These are phyloP conservation scores for Ustilaginoidea virens DNA, from an alignment of 2,329 filamentous ascomycete genomes.

Conservation along the genomic window DNA sequence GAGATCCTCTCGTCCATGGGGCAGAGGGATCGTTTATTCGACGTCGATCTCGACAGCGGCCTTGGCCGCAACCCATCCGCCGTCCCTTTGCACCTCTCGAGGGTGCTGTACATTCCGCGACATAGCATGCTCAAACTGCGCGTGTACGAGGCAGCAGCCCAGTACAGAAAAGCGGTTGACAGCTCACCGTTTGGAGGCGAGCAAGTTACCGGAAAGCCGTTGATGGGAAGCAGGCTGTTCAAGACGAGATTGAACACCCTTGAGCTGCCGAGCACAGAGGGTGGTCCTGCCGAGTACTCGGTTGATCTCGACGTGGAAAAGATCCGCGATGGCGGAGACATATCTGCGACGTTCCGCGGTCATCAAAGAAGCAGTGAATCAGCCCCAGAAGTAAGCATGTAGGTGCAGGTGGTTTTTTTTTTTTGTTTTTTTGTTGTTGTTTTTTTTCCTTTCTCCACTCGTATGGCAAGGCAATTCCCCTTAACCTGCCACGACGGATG, in stretches of 20 bases:
- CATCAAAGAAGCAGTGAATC: neutral
- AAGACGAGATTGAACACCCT: constrained; percentile 3
- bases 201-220: neutral
- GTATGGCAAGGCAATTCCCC: no score
- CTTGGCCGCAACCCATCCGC: constrained; percentile 3
- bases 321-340: constrained; percentile 1
- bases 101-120: constrained; percentile 3
- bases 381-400: neutral
- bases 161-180: constrained; percentile 1
- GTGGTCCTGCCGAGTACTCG: no score
- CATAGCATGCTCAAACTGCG: constrained; percentile 2
- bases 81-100: constrained; percentile 2
- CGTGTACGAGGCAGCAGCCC: constrained; percentile 1
- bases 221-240: constrained; percentile 4
- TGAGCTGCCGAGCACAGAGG: no score
- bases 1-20: neutral
- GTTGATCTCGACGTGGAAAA: constrained; percentile 1
- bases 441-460: no score
- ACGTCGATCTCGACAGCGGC: constrained; percentile 1
- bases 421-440: no score
- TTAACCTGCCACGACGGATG: no score
- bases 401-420: neutral
- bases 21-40: constrained; percentile 1
- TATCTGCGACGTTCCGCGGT: constrained; percentile 1
- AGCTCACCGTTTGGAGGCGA: constrained; percentile 1